Evolutionary conservation across 1,284 basidiomycete species (phyloP).

Genomic region (Tilletia setariae): DNA sequence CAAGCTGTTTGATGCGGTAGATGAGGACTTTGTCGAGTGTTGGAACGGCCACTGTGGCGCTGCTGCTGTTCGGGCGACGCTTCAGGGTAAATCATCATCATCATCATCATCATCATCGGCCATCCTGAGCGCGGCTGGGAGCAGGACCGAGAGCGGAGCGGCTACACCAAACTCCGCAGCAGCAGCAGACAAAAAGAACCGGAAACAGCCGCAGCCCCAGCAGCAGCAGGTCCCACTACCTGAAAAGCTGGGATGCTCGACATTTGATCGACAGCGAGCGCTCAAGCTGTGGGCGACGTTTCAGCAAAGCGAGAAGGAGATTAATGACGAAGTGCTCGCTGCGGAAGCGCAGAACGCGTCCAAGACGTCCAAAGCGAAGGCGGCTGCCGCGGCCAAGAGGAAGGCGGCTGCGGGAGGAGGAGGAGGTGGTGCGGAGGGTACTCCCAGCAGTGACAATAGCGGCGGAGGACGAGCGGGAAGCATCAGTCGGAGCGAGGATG

Average conservation of each 20-base stretch:
- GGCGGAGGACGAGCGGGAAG: not conserved
- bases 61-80: no score
- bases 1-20: slow-evolving; percentile 34
- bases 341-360: not conserved
- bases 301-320: slow-evolving; percentile 14
- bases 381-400: not conserved
- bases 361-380: not conserved
- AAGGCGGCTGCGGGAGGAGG: not conserved
- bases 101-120: no score
- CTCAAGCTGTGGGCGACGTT: slow-evolving; percentile 6
- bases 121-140: no score
- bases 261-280: not conserved
- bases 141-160: not conserved
- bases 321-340: slow-evolving; percentile 1
- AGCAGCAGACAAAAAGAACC: no score
- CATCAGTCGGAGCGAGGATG: slow-evolving; percentile 11
- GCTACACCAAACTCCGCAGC: no score
- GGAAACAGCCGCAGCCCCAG: no score
- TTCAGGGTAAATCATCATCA: no score
- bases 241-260: not conserved
- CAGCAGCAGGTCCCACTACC: no score
- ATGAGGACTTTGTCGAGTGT: slow-evolving; percentile 48
- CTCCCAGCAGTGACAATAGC: not conserved
- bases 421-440: not conserved
- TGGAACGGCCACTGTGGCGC: slow-evolving; percentile 30